Conservation (phyloP, 2,329 filamentous ascomycete genomes). For the Botrytis byssoidea region DNA sequence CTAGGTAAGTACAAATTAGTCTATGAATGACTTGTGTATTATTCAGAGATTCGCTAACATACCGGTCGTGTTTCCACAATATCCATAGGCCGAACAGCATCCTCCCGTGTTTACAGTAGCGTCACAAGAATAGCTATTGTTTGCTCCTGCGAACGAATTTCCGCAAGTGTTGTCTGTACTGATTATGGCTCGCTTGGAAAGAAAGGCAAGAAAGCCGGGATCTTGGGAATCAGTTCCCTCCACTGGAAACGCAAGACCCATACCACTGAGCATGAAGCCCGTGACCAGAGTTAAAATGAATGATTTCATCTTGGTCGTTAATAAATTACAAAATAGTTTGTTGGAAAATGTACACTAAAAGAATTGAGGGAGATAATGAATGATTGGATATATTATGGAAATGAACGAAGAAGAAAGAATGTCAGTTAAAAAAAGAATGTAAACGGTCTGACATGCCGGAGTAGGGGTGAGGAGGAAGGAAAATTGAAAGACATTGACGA, state of each 20-base stretch:
- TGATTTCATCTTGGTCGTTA: constrained; percentile 16
- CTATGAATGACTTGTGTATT: background rate
- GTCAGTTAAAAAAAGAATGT: background rate
- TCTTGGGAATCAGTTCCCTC: constrained; percentile 20
- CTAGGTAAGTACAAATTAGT: constrained; percentile 8
- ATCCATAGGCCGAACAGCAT: constrained; percentile 37
- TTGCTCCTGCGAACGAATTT: constrained; percentile 8
- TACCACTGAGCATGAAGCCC: constrained; percentile 19
- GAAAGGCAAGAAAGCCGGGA: constrained; percentile 17
- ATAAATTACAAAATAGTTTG: background rate
- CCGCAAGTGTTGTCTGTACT: constrained; percentile 31
- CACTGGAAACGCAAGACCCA: constrained; percentile 17
- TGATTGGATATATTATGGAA: background rate
- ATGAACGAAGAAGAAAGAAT: background rate
- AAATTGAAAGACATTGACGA: background rate
- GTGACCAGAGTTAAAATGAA: constrained; percentile 13
- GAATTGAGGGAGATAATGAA: background rate
- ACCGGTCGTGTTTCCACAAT: constrained; percentile 26
- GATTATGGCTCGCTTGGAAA: constrained; percentile 16
- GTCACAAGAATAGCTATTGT: constrained; percentile 34
- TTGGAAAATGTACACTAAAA: background rate
- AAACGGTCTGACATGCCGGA: background rate
- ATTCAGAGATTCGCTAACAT: background rate
- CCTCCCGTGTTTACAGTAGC: constrained; percentile 27
- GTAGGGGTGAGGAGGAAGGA: background rate